phyloP scores from a whole-genome alignment of 345 rosid genomes.

The Noccaea bulbosa region DNA sequence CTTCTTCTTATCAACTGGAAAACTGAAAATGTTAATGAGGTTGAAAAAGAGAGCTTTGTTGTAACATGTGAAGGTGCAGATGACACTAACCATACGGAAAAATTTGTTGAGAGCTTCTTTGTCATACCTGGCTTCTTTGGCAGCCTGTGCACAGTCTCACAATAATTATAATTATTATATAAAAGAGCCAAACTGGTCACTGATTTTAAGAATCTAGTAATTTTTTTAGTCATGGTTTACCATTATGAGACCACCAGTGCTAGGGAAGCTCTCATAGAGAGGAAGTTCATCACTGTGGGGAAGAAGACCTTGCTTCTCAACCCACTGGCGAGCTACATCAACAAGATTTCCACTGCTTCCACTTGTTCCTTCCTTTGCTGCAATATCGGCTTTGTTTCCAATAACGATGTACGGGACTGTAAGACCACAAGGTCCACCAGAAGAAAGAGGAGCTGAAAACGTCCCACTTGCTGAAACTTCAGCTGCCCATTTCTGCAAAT shows the following conservation, averaged over 20 bases:
- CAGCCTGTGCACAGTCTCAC: constrained; percentile 58
- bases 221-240: constrained; percentile 26
- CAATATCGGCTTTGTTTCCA: constrained; percentile 92
- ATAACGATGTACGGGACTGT: constrained; percentile 90
- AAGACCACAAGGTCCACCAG: constrained; percentile 92
- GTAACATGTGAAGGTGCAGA: not conserved
- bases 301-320: constrained; percentile 96
- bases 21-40: not conserved
- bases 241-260: constrained; percentile 70
- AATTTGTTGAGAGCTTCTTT: constrained; percentile 81
- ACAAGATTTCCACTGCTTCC: constrained; percentile 99
- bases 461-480: constrained; percentile 82
- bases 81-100: constrained; percentile 64
- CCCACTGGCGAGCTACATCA: constrained; percentile 98
- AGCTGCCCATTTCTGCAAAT: constrained; percentile 93
- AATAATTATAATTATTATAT: not conserved
- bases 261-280: constrained; percentile 86
- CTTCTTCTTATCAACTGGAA: constrained; percentile 83
- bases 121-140: constrained; percentile 86
- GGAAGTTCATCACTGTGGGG: constrained; percentile 90
- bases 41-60: not conserved
- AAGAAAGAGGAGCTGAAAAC: constrained; percentile 87
- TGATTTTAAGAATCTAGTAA: not conserved
- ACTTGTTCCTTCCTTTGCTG: constrained; percentile 79
- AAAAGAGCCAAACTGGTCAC: not conserved